A percentile compares a stretch with the other conserved stretches of the same genome.
These are phyloP conservation scores for Iris pallida DNA, from an alignment of 116 monocot species.

Conservation along the genomic window DNA sequence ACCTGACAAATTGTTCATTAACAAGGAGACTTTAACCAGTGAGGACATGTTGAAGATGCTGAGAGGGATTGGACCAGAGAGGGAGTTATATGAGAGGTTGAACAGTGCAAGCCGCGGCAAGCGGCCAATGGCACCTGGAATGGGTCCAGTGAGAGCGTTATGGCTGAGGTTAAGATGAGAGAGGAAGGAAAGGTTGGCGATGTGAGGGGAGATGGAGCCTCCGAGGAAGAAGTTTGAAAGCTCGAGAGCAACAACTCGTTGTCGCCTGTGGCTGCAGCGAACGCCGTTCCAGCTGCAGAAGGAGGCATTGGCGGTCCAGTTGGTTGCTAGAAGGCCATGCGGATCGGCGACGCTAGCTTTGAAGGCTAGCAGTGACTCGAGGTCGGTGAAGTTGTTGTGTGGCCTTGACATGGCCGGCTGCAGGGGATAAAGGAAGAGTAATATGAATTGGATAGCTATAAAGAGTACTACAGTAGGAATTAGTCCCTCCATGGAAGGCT, in stretches of 20 bases:
- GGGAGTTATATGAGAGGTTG: neutral
- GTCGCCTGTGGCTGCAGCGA: neutral
- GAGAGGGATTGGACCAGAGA: neutral
- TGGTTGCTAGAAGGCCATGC: neutral
- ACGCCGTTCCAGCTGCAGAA: neutral
- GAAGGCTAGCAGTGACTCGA: conserved; percentile 1
- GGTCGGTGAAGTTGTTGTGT: conserved; percentile 1
- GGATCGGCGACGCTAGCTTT: neutral
- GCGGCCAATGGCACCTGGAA: neutral
- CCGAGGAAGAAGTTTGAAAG: neutral
- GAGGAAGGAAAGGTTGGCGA: neutral
- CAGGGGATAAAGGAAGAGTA: too few relatives aligned
- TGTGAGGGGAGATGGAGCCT: neutral
- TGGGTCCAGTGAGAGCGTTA: neutral
- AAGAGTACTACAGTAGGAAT: too few relatives aligned
- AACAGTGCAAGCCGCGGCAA: neutral
- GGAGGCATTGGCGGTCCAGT: conserved; percentile 4
- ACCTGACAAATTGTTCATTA: neutral
- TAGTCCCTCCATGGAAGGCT: too few relatives aligned
- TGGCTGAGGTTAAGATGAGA: neutral
- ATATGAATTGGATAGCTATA: too few relatives aligned
- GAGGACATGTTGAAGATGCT: neutral
- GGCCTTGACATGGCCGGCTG: neutral
- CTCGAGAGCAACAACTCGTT: neutral
- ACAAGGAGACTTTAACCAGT: neutral